Base-by-base conservation (phyloP, 768 basidiomycete genomes). In the Auricularia sp. region DNA sequence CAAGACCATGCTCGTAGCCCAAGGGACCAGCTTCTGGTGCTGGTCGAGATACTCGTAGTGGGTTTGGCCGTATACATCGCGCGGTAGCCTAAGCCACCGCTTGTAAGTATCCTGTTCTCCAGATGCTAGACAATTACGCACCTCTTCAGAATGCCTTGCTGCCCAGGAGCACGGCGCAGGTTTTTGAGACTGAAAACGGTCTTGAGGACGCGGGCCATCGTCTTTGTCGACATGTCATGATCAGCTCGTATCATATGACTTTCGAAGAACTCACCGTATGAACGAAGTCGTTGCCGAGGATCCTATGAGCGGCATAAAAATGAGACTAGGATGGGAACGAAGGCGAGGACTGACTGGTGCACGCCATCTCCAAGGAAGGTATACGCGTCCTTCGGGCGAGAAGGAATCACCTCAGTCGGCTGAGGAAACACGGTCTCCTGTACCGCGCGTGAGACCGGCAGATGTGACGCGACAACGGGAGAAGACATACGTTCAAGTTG, bases 1-100 rank as follows among this genome's bases (percentile, higher is more conserved):
- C 42, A 90, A 70, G 34, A 84, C 75, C 81, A 92, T 76, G 2
- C 84, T 83, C 6, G 81, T 82, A 0, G 90, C 87, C 89, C 89
- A 90, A 18, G 88, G 83, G 3, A 77, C 77, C 11, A 81, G 76
- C n/a, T 76, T 63, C 69, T 84, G 80, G 1, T 77, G 73, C 1
- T 72, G 69, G 65, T 83, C 80, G 66, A 92, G 75, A 72, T 89
- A 91, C 63, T 79, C 77, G 69, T 81, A 81, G 10, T 75, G 76
- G 29, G 84, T 80, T 3, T 79, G 83, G 54, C 81, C 76, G 45
- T 77, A 75, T 2, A 69, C 67, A 63, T 84, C 79, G 62, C 77
- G 71, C 5, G 62, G 34, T 21, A 65, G 37, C 36, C 66, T 67
- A 29, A 36, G 18, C 34, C 4, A 10, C 56, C 11, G 10, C 21